phyloP scores from a whole-genome alignment of 148 eudicot genomes.

The Nepenthes gracilis region DNA sequence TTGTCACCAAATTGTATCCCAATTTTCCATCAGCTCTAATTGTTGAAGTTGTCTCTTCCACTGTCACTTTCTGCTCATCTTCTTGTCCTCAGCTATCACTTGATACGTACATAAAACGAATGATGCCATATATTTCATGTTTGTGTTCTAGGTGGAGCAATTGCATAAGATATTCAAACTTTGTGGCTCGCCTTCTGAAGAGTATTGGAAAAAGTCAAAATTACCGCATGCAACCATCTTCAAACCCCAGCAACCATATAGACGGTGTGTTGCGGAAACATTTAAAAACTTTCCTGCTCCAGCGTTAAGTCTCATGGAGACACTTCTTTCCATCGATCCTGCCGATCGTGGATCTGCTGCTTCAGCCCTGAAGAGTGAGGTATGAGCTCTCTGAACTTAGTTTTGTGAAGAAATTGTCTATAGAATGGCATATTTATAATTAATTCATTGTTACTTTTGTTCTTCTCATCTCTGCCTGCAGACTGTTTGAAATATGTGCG shows the following conservation, averaged over 20 bases:
- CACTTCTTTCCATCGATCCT: constrained; percentile 81
- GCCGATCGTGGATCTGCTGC: constrained; percentile 84
- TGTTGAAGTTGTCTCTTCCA: too few relatives aligned
- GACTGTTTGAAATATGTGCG: too few relatives aligned
- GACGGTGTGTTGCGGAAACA: constrained; percentile 64
- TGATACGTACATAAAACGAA: neutral
- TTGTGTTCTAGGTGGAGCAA: constrained; percentile 69
- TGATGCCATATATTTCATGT: neutral
- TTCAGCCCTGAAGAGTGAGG: constrained; percentile 77
- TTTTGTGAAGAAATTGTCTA: neutral
- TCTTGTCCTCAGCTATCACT: too few relatives aligned
- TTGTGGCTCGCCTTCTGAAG: constrained; percentile 98
- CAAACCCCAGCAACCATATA: constrained; percentile 88
- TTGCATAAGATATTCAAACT: constrained; percentile 94
- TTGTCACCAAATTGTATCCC: too few relatives aligned
- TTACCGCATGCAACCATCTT: constrained; percentile 86
- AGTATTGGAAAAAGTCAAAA: constrained; percentile 89
- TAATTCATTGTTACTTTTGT: too few relatives aligned
- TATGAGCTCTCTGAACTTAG: constrained; percentile 13
- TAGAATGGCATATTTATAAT: neutral
- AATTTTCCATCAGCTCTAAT: too few relatives aligned
- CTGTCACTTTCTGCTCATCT: too few relatives aligned
- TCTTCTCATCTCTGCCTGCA: too few relatives aligned
- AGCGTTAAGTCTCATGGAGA: constrained; percentile 71
- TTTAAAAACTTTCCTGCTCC: constrained; percentile 77